Percentiles rank a stretch among this genome's conserved stretches.
Evolutionary conservation across 192 early-diverging fungal species (phyloP).

Genomic region (Umbelopsis sp.): DNA sequence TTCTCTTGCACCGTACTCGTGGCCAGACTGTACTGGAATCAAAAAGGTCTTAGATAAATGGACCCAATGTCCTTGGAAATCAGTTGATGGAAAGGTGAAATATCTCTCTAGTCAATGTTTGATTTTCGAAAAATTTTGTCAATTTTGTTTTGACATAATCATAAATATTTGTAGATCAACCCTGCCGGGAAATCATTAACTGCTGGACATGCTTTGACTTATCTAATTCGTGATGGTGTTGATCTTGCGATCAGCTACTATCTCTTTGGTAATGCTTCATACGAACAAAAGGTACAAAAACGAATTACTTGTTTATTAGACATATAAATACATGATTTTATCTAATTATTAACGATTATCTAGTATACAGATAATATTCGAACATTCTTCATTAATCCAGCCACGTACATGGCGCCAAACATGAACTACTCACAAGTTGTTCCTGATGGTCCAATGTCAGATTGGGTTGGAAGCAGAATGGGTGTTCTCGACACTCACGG

Average conservation of each 20-base stretch:
- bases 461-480: slow-evolving; percentile 10
- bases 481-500: slow-evolving; percentile 16
- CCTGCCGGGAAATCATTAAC: slow-evolving; percentile 15
- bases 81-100: slow-evolving; percentile 11
- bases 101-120: not conserved
- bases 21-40: slow-evolving; percentile 21
- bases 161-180: slow-evolving; percentile 7
- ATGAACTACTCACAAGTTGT: slow-evolving; percentile 24
- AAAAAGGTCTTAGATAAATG: not conserved
- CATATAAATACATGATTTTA: not conserved
- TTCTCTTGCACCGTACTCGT: slow-evolving; percentile 16
- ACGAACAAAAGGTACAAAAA: not conserved
- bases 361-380: not conserved
- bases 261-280: slow-evolving; percentile 4
- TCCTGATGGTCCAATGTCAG: not conserved
- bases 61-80: slow-evolving; percentile 18
- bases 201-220: not conserved
- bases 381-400: slow-evolving; percentile 12
- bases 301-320: not conserved
- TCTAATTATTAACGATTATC: not conserved
- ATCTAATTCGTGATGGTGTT: slow-evolving; percentile 2
- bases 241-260: slow-evolving; percentile 9
- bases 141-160: not conserved
- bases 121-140: not conserved
- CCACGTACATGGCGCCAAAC: slow-evolving; percentile 18